Evolutionary conservation across 1,284 basidiomycete genomes (phyloP).

Genomic region (Moesziomyces globuligerus): DNA sequence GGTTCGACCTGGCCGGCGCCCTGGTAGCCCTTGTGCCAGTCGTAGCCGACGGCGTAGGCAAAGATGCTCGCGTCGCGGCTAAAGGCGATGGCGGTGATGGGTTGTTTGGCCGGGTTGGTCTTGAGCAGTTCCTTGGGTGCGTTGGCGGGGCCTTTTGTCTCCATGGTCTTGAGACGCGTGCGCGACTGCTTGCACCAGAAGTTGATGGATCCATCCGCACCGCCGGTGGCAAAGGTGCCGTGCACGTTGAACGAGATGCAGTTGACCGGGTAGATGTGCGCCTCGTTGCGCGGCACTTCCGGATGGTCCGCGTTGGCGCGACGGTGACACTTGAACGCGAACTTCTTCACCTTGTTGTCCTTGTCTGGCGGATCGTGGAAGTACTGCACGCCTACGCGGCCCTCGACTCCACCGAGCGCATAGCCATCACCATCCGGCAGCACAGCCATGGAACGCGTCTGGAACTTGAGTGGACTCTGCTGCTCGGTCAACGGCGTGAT

Average conservation of each 20-base stretch:
- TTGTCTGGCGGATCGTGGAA: conserved; percentile 67
- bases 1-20: conserved; percentile 51
- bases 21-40: conserved; percentile 66
- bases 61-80: conserved; percentile 63
- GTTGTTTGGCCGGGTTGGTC: conserved; percentile 58
- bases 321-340: conserved; percentile 96
- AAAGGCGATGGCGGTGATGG: conserved; percentile 62
- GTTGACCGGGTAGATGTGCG: conserved; percentile 87
- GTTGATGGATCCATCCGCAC: conserved; percentile 71
- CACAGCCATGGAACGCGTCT: conserved; percentile 75
- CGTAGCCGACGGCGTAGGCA: conserved; percentile 65
- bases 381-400: conserved; percentile 93
- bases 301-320: conserved; percentile 76
- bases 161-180: conserved; percentile 79
- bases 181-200: conserved; percentile 86
- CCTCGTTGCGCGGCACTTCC: conserved; percentile 54
- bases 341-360: conserved; percentile 73
- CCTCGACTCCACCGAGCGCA: conserved; percentile 93
- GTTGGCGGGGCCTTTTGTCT: conserved; percentile 57
- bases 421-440: conserved; percentile 63
- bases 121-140: conserved; percentile 60
- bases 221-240: conserved; percentile 93
- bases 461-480: conserved; percentile 76
- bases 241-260: conserved; percentile 90
- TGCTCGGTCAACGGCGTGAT: conserved; percentile 52